Base-by-base conservation (phyloP, 2,329 filamentous ascomycete species). In the Phialocephala sp. region DNA sequence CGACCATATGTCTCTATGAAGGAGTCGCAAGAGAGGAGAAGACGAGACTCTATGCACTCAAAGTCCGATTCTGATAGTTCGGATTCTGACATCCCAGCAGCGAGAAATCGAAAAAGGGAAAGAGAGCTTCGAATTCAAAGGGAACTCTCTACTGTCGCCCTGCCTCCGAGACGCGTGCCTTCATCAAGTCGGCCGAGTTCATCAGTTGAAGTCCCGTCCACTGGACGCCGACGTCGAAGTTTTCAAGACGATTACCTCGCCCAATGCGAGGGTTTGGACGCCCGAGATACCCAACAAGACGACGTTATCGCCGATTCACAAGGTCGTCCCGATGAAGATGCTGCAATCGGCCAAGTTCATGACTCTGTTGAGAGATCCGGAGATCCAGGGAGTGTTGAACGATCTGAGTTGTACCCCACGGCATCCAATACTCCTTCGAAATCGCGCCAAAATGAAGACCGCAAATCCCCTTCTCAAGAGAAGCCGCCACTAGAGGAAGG, bases 241-340 rank as follows among this genome's bases (percentile, higher is more conserved):
- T 32, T 69, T 2, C 65, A 72, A 56, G 73, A 77, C 12, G 71
- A 73, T 2, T 73, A 73, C 24, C 50, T 72, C 15, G 68, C 71
- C 9, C 74, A 75, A 59, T 72, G 70, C 60, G 66, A 66, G 15
- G 74, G 71, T 0, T 37, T 27, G 39, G 70, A 75, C 66, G 68
- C 71, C 12, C 63, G 66, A 41, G 64, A 71, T 32, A 35, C 56
- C 9, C 22, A 60, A 41, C 43, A 67, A 22, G 71, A 73, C 32
- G 69, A 73, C n/a, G 57, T 74, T 2, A 66, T 76, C 60, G 69
- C 69, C 4, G 73, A 76, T 60, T 74, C 73, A 18, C 73, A 75
- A 62, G 63, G 39, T 54, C 20, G 9, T 27, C 50, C 43, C 2
- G 39, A 37, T 12, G 27, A 37, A 12, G 8, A 32, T 15, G 24